A percentile compares a stretch with the other conserved stretches of the same genome.
These are phyloP conservation scores for Colletotrichum shisoi DNA, from an alignment of 2,329 filamentous ascomycete genomes.

Conservation along the genomic window DNA sequence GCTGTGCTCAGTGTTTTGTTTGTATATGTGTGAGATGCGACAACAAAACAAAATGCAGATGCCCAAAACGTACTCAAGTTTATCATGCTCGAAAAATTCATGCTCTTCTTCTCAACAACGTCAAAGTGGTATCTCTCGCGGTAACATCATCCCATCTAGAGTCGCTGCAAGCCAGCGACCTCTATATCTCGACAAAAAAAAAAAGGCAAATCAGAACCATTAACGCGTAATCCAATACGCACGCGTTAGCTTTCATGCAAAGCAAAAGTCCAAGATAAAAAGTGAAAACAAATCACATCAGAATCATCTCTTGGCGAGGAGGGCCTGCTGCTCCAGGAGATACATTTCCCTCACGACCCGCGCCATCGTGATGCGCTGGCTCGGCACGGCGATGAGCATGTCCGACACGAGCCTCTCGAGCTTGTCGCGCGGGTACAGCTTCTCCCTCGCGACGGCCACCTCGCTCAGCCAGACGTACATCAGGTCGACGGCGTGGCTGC, in stretches of 20 bases:
- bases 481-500: constrained; percentile 53
- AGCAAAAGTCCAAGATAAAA: constrained; percentile 28
- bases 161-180: background rate
- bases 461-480: constrained; percentile 67
- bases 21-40: constrained; percentile 11
- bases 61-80: background rate
- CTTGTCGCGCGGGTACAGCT: constrained; percentile 56
- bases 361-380: constrained; percentile 63
- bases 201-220: background rate
- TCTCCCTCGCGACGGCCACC: constrained; percentile 58
- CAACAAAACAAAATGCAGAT: background rate
- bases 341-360: constrained; percentile 58
- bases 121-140: constrained; percentile 40
- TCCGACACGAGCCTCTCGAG: constrained; percentile 62
- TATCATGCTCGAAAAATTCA: background rate
- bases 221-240: constrained; percentile 6
- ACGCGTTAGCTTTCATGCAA: background rate
- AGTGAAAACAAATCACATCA: constrained; percentile 18
- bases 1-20: constrained; percentile 1
- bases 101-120: constrained; percentile 20
- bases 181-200: constrained; percentile 10
- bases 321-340: constrained; percentile 30
- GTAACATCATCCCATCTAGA: constrained; percentile 18
- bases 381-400: constrained; percentile 62
- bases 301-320: constrained; percentile 27